phyloP scores from a whole-genome alignment of 331 rosid genomes.

The Acacia concinna region DNA sequence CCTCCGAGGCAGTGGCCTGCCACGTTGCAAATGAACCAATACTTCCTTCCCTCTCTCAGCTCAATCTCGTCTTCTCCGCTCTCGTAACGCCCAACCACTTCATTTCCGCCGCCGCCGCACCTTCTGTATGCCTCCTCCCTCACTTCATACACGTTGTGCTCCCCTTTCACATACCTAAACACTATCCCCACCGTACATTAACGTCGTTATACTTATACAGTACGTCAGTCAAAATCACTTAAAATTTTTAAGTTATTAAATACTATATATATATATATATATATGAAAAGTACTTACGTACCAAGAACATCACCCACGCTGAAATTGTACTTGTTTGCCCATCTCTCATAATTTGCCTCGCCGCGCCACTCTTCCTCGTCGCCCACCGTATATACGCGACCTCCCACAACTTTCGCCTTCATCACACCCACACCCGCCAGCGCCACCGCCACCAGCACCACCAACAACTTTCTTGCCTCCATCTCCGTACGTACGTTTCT shows the following conservation, averaged over 20 bases:
- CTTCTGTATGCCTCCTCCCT: constrained; percentile 31
- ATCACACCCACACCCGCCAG: neutral
- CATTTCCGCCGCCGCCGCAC: constrained; percentile 36
- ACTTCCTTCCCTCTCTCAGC: constrained; percentile 31
- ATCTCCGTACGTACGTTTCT: constrained; percentile 16
- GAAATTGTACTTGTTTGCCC: constrained; percentile 42
- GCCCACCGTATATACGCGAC: constrained; percentile 39
- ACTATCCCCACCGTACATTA: constrained; percentile 25
- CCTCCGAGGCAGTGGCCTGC: constrained; percentile 49
- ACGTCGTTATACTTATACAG: too few relatives aligned
- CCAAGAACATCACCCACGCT: constrained; percentile 44
- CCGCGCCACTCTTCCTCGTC: constrained; percentile 46
- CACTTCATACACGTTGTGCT: constrained; percentile 46
- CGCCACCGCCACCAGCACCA: neutral
- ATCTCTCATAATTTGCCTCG: constrained; percentile 39
- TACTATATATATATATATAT: too few relatives aligned
- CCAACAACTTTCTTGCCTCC: neutral
- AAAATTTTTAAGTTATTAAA: too few relatives aligned
- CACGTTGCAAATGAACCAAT: constrained; percentile 47
- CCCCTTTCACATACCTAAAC: constrained; percentile 42
- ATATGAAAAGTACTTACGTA: too few relatives aligned
- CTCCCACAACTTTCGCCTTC: constrained; percentile 12
- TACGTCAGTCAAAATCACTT: too few relatives aligned
- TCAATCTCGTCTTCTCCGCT: constrained; percentile 15
- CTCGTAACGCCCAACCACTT: constrained; percentile 30